Evolutionary conservation across 2,329 filamentous ascomycete species (phyloP).

Genomic region (Bimuria novae-zelandiae): DNA sequence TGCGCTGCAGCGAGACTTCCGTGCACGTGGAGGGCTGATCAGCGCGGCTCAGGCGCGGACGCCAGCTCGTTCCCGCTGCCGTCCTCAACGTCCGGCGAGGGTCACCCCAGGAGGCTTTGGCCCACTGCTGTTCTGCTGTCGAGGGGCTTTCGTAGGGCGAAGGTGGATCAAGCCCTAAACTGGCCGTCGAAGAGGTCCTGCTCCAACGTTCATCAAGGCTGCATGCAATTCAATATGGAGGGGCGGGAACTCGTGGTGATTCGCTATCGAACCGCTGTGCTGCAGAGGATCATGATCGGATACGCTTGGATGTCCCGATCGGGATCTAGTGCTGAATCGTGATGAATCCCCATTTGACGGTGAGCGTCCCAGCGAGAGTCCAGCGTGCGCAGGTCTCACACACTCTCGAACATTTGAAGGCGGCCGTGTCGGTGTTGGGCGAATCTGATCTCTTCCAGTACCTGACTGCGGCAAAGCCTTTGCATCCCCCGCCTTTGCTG

Average conservation of each 20-base stretch:
- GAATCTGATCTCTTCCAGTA: not conserved
- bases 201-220: not conserved
- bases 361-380: constrained; percentile 1
- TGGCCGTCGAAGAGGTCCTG: not conserved
- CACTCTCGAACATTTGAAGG: not conserved
- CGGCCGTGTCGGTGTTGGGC: not conserved
- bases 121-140: not conserved
- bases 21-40: constrained; percentile 24
- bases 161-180: not conserved
- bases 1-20: constrained; percentile 15
- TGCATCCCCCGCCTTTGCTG: constrained; percentile 10
- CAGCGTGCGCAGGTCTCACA: constrained; percentile 1
- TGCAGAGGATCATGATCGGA: constrained; percentile 18
- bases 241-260: constrained; percentile 14
- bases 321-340: constrained; percentile 3
- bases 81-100: constrained; percentile 4
- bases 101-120: not conserved
- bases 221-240: constrained; percentile 8
- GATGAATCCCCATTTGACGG: constrained; percentile 10
- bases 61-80: constrained; percentile 17
- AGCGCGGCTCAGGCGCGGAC: constrained; percentile 19
- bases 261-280: constrained; percentile 18
- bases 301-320: constrained; percentile 3
- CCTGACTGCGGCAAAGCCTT: not conserved
- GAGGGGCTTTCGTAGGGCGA: not conserved